phyloP scores from a whole-genome alignment of 1,284 basidiomycete species.

The Irpex sp. region DNA sequence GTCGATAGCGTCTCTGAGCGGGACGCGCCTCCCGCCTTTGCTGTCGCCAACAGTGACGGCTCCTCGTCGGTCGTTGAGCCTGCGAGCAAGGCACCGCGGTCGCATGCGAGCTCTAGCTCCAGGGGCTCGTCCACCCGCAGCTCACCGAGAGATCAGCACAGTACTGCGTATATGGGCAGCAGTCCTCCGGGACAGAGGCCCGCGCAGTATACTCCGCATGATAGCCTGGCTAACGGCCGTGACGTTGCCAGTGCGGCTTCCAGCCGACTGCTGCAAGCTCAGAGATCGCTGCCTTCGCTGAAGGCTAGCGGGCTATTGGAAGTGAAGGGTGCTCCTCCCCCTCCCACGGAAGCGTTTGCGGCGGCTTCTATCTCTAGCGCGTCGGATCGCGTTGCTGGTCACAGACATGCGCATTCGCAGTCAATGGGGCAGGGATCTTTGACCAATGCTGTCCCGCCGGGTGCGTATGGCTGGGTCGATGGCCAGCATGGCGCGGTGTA shows the following conservation, averaged over 20 bases:
- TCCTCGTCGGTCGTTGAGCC: conserved; percentile 2
- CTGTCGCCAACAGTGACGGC: conserved; percentile 4
- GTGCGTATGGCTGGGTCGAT: background rate
- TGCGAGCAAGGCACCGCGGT: conserved; percentile 7
- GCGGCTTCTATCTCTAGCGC: conserved; percentile 16
- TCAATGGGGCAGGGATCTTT: background rate
- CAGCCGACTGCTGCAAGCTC: conserved; percentile 7
- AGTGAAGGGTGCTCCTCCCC: conserved; percentile 27
- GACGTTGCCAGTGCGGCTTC: background rate
- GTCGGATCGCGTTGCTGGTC: background rate
- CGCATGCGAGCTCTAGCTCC: conserved; percentile 9
- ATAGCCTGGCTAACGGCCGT: background rate
- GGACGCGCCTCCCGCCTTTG: conserved; percentile 13
- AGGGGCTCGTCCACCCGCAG: conserved; percentile 11
- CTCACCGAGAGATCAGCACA: conserved; percentile 10
- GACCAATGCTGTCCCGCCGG: background rate
- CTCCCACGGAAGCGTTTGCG: conserved; percentile 27
- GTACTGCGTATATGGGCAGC: background rate
- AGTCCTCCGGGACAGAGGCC: background rate
- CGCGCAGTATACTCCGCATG: background rate
- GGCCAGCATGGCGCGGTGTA: background rate
- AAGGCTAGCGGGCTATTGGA: conserved; percentile 71
- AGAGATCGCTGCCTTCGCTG: conserved; percentile 60
- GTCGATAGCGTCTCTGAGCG: conserved; percentile 12
- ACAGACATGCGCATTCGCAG: conserved; percentile 3